Conservation (phyloP, 2,329 filamentous ascomycete genomes). For the Ophiostoma angusticollis region DNA sequence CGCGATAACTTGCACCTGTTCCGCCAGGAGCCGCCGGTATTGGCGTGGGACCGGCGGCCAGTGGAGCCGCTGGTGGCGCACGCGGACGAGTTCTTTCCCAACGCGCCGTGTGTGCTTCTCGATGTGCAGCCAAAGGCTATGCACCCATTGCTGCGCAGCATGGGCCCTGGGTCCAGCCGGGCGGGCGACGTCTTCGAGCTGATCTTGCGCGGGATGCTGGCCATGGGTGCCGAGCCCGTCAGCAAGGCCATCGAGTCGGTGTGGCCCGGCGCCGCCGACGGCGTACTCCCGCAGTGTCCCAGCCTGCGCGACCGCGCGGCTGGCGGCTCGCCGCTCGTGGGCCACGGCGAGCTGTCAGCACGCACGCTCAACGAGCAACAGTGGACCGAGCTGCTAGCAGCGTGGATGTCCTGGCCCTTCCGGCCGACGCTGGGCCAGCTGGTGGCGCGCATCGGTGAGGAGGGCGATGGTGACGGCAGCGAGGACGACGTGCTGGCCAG, state of each 20-base stretch:
- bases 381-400: slow-evolving; percentile 43
- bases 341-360: slow-evolving; percentile 29
- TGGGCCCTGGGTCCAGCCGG: slow-evolving; percentile 27
- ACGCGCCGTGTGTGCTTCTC: slow-evolving; percentile 42
- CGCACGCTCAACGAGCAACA: slow-evolving; percentile 40
- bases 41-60: slow-evolving; percentile 57
- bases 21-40: slow-evolving; percentile 33
- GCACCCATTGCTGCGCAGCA: slow-evolving; percentile 34
- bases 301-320: slow-evolving; percentile 33
- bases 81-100: slow-evolving; percentile 54
- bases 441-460: slow-evolving; percentile 27
- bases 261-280: slow-evolving; percentile 47
- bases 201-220: slow-evolving; percentile 32
- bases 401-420: slow-evolving; percentile 56
- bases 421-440: slow-evolving; percentile 35
- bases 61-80: slow-evolving; percentile 55
- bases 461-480: slow-evolving; percentile 14
- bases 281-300: slow-evolving; percentile 34
- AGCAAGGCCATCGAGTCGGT: slow-evolving; percentile 34
- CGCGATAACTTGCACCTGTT: slow-evolving; percentile 44
- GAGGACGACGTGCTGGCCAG: slow-evolving; percentile 7
- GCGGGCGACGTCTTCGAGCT: slow-evolving; percentile 40
- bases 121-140: slow-evolving; percentile 52
- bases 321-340: slow-evolving; percentile 32
- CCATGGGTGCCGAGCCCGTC: slow-evolving; percentile 23